A percentile compares a stretch with the other conserved stretches of the same genome.
Conservation (phyloP, 768 basidiomycete species). For the Ephemerocybe angulata region DNA sequence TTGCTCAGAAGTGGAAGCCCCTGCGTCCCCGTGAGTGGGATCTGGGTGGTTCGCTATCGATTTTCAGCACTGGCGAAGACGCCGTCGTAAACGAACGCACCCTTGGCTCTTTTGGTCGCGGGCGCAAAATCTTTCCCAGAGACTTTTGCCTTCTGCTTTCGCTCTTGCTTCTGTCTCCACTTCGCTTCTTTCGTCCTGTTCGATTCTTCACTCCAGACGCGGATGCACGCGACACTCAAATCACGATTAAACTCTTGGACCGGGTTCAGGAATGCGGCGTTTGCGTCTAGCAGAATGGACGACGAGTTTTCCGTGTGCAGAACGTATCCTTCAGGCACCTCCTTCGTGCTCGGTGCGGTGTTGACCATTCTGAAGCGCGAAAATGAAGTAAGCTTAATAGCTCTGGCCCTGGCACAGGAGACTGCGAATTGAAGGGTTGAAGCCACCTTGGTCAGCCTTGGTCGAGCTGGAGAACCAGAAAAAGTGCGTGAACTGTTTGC, state of each 20-base stretch:
- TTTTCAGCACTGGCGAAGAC: neutral
- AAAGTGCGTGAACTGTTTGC: neutral
- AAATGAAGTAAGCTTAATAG: neutral
- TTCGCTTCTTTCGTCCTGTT: constrained; percentile 59
- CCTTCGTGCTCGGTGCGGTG: constrained; percentile 16
- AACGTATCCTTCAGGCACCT: constrained; percentile 69
- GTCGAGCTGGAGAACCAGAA: neutral
- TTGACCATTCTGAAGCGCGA: neutral
- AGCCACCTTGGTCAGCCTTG: neutral
- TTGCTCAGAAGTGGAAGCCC: neutral
- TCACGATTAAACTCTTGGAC: constrained; percentile 99
- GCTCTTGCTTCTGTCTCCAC: constrained; percentile 54
- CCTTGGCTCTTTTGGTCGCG: constrained; percentile 37
- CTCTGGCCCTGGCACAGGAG: neutral
- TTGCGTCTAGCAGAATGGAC: constrained; percentile 72
- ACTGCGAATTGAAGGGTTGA: neutral
- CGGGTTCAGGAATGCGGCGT: constrained; percentile 93
- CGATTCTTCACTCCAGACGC: constrained; percentile 78
- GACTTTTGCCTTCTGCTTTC: constrained; percentile 34
- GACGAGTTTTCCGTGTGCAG: constrained; percentile 81
- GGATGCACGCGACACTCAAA: constrained; percentile 85
- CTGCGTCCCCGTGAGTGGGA: neutral
- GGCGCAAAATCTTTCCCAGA: neutral
- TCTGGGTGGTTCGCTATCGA: constrained; percentile 1
- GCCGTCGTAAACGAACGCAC: constrained; percentile 27